These are phyloP conservation scores for Lactarius sanguifluus DNA, from an alignment of 768 basidiomycete genomes.

Conservation along the genomic window DNA sequence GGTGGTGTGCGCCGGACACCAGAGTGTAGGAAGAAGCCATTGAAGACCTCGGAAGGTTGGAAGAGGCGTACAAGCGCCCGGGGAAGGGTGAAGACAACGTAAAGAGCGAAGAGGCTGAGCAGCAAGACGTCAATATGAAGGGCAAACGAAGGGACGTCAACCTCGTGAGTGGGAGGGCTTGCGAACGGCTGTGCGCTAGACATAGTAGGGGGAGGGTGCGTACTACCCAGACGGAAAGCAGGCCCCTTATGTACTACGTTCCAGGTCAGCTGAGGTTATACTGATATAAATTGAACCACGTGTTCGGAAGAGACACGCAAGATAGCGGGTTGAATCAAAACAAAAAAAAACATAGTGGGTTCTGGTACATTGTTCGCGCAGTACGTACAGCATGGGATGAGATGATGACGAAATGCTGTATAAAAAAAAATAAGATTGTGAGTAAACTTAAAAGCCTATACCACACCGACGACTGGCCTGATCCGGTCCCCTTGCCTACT, in stretches of 20 bases:
- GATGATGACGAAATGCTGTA: too few relatives aligned
- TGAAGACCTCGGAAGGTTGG: constrained; percentile 24
- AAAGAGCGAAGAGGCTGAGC: constrained; percentile 21
- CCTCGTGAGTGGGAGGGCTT: background rate
- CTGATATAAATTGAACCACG: background rate
- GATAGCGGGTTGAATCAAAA: background rate
- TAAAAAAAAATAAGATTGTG: too few relatives aligned
- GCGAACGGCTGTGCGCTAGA: background rate
- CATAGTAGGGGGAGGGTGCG: constrained; percentile 3
- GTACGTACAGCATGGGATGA: too few relatives aligned
- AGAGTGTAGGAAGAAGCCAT: constrained; percentile 23
- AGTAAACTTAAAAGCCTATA: background rate
- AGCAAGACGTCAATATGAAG: constrained; percentile 23
- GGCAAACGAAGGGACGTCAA: constrained; percentile 11
- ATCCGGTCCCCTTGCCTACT: background rate
- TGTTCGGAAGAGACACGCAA: background rate
- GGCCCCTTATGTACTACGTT: too few relatives aligned
- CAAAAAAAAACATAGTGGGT: too few relatives aligned
- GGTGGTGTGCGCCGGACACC: background rate
- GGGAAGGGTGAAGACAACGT: constrained; percentile 24
- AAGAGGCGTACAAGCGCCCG: constrained; percentile 23
- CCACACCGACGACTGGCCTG: background rate
- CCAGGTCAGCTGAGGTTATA: background rate
- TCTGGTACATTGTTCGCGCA: background rate
- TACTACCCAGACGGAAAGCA: background rate